Base-by-base conservation (phyloP, 306 rosid genomes). In the Ormosia semicastrata region DNA sequence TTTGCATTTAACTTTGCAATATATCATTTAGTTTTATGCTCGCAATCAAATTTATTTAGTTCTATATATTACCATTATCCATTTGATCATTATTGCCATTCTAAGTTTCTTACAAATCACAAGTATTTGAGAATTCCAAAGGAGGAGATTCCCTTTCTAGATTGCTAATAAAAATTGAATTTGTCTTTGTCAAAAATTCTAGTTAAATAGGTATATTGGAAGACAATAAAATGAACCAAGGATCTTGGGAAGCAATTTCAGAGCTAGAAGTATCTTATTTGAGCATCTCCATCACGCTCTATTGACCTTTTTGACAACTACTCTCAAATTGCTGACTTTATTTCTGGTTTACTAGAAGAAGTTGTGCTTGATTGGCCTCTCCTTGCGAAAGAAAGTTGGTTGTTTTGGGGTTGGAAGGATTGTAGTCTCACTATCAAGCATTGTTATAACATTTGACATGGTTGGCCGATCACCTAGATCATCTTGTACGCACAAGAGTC, bases 401-500 rank as follows among this genome's bases (percentile, higher is more conserved):
- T 62, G 17, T 13, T 62, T 62, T 1, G 67, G 67, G 62, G 68
- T 36, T 46, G 87, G 80, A 14, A 62, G 50, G 1, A n/a, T 47
- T 47, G 53, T n/a, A 10, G 62, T 8, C 24, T 82, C 82, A 56
- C 69, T 83, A 44, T 70, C 82, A 70, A 86, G 86, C 84, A 82
- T 41, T 12, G 58, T 11, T 1, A 86, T 4, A 0, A 79, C 66
- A 44, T 63, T 68, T 3, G 86, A 74, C 62, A 86, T 74, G 24
- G 79, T 5, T 3, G 79, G 89, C 1, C 84, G 82, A 17, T 86
- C 87, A 18, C 50, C 34, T 0, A 80, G 87, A 17, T 83, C 83
- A 9, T 83, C 87, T 75, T 86, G 87, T 2, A 79, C 82, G n/a
- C 89, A 83, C 50, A 86, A 17, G 8, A 86, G 82, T 39, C 79